Evolutionary conservation across 108 stramenopile genomes (phyloP).

Genomic region (Cyclotella cryptica): DNA sequence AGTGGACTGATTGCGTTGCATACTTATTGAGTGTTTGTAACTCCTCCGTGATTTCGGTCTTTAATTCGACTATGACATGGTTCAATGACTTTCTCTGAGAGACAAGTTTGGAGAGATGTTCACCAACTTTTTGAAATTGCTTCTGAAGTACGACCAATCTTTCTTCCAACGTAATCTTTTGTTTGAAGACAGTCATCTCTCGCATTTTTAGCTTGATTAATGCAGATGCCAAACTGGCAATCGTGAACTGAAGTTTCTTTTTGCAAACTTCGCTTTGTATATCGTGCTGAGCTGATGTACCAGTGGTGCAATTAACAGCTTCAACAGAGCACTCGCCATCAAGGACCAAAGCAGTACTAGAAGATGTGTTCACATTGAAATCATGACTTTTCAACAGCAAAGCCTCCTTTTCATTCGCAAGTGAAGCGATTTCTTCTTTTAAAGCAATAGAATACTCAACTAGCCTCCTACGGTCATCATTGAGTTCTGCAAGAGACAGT

Average conservation of each 20-base stretch:
- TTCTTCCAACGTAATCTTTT: background rate
- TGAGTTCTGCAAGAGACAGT: conserved; percentile 19
- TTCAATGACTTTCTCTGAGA: background rate
- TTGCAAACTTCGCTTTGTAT: background rate
- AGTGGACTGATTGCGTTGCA: background rate
- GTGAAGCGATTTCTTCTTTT: conserved; percentile 6
- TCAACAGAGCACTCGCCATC: background rate
- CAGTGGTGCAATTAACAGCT: background rate
- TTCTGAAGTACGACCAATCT: background rate
- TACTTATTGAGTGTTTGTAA: background rate
- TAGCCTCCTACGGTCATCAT: conserved; percentile 13
- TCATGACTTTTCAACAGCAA: background rate
- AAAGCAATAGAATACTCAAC: background rate
- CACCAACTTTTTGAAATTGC: background rate
- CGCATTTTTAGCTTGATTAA: conserved; percentile 11
- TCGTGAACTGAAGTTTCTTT: background rate
- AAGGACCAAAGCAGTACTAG: background rate
- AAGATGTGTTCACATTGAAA: background rate
- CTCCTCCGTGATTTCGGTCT: background rate
- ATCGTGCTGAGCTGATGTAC: background rate
- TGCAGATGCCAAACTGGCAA: background rate
- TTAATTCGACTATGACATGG: background rate
- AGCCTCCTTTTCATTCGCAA: background rate
- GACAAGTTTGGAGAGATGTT: background rate
- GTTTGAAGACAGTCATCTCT: background rate